These are phyloP conservation scores for Tylopilus balloui DNA, from an alignment of 768 basidiomycete genomes.

Conservation along the genomic window DNA sequence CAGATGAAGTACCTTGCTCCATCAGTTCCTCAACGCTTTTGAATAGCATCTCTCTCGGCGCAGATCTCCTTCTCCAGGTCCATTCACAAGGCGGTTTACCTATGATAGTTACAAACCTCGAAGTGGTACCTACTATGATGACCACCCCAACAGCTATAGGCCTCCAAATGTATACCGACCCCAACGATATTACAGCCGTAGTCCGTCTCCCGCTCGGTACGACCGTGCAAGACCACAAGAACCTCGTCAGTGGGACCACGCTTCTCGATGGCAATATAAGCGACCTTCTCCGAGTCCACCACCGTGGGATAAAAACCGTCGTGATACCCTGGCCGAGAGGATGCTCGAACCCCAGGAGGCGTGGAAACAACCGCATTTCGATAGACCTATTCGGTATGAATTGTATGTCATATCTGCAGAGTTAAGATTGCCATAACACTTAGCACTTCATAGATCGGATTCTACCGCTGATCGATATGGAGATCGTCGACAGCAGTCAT, in stretches of 20 bases:
- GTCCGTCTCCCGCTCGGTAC: slow-evolving; percentile 53
- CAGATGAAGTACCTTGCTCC: slow-evolving; percentile 16
- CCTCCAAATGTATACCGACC: slow-evolving; percentile 39
- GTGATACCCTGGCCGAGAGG: slow-evolving; percentile 43
- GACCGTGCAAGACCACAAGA: slow-evolving; percentile 38
- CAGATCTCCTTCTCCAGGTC: slow-evolving; percentile 47
- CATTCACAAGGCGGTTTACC: slow-evolving; percentile 39
- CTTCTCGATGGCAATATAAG: slow-evolving; percentile 43
- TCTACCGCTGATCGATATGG: slow-evolving; percentile 32
- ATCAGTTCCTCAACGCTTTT: slow-evolving; percentile 19
- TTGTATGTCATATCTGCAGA: slow-evolving; percentile 32
- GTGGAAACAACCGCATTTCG: slow-evolving; percentile 60
- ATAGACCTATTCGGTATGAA: slow-evolving; percentile 40
- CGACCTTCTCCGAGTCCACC: slow-evolving; percentile 36
- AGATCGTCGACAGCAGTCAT: slow-evolving; percentile 33
- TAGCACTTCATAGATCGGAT: slow-evolving; percentile 22
- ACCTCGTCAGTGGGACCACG: slow-evolving; percentile 45
- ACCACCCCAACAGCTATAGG: slow-evolving; percentile 41
- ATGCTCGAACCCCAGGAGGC: slow-evolving; percentile 71
- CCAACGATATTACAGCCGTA: slow-evolving; percentile 38
- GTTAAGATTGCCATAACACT: slow-evolving; percentile 21
- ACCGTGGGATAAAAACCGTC: slow-evolving; percentile 30
- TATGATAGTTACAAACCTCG: slow-evolving; percentile 53
- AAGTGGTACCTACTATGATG: slow-evolving; percentile 37
- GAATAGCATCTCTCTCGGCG: slow-evolving; percentile 33